A percentile compares a stretch with the other conserved stretches of the same genome.
phyloP scores from a whole-genome alignment of 306 rosid genomes.

The Sesbania bispinosa region DNA sequence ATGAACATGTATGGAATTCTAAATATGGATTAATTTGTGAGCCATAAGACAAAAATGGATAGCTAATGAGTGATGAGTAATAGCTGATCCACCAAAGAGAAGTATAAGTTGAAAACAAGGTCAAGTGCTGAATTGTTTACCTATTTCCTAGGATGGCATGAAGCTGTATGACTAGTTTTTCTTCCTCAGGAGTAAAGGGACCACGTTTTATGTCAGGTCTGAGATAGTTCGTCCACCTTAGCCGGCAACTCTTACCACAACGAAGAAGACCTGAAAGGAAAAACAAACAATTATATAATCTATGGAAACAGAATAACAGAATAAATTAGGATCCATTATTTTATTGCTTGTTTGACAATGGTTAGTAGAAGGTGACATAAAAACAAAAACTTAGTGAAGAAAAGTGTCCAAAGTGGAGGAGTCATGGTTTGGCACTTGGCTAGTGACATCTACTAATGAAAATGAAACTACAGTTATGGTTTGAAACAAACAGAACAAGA shows the following conservation, averaged over 20 bases:
- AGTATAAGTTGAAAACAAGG: background rate
- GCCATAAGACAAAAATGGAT: background rate
- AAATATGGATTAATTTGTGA: background rate
- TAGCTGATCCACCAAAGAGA: background rate
- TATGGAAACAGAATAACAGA: background rate
- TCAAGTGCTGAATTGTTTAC: constrained; percentile 28
- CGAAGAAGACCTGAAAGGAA: constrained; percentile 71
- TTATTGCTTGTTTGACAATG: background rate
- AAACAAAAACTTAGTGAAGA: background rate
- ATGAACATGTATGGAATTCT: background rate
- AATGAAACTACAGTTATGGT: background rate
- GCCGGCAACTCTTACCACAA: constrained; percentile 95
- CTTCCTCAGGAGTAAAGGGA: constrained; percentile 81
- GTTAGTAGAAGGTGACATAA: background rate
- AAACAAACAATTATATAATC: background rate
- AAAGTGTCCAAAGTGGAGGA: background rate
- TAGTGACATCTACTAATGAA: background rate
- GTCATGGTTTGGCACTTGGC: background rate
- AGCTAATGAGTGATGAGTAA: too few species aligned
- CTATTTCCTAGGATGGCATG: constrained; percentile 96
- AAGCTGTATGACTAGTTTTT: constrained; percentile 87
- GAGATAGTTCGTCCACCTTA: constrained; percentile 94
- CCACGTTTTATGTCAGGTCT: constrained; percentile 96
- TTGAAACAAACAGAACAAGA: background rate
- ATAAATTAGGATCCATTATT: constrained; percentile 10